Conservation (phyloP, 352 stramenopile genomes). For the Aphanomyces euteiches region DNA sequence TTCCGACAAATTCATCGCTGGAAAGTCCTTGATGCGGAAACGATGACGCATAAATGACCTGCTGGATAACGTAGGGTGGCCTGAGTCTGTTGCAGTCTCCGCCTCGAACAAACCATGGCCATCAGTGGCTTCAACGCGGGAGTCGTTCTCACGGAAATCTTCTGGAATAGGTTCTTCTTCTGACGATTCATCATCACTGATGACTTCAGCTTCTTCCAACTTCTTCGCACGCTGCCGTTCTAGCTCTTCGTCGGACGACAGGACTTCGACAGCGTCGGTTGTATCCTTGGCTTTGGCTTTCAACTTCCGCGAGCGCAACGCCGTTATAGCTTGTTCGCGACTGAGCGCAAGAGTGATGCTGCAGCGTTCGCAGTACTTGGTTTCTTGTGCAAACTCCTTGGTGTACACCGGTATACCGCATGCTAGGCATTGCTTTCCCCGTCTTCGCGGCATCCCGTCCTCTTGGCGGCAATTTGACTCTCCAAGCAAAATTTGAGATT, state of each 20-base stretch:
- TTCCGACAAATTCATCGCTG: not conserved
- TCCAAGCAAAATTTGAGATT: no score
- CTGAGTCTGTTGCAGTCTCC: not conserved
- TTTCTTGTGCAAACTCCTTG: no score
- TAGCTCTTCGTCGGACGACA: not conserved
- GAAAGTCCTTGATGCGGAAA: slow-evolving; percentile 2
- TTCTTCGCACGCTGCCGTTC: not conserved
- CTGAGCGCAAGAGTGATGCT: no score
- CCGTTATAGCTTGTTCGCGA: no score
- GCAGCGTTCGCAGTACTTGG: no score
- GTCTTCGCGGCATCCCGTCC: no score
- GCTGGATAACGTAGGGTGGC: not conserved
- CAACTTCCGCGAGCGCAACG: no score
- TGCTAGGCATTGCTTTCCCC: no score
- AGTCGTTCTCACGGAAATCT: not conserved
- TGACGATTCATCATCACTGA: slow-evolving; percentile 1
- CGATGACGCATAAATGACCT: slow-evolving; percentile 1
- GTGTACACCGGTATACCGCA: no score
- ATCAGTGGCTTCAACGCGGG: not conserved
- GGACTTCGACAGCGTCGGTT: not conserved
- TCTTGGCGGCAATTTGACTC: no score
- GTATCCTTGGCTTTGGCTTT: no score
- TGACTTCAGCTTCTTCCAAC: not conserved
- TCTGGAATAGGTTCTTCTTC: not conserved
- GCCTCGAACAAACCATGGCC: not conserved